These are phyloP conservation scores for Aspergillus versicolor DNA, from an alignment of 2,329 filamentous ascomycete genomes.

Conservation along the genomic window DNA sequence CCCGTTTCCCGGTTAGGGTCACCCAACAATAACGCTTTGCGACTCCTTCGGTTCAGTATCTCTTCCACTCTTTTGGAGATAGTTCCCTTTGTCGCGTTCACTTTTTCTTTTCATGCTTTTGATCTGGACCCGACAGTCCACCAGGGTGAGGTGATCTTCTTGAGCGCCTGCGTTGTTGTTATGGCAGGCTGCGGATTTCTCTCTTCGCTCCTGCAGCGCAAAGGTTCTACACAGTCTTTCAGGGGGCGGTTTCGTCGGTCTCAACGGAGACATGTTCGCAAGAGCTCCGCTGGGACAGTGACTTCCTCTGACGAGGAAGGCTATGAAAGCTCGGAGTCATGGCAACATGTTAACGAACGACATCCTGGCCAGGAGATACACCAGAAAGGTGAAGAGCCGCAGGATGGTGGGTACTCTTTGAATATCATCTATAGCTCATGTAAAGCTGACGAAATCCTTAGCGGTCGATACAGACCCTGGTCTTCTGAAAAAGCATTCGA, in stretches of 20 bases:
- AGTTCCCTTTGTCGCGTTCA: conserved; percentile 17
- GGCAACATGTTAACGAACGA: conserved; percentile 27
- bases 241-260: conserved; percentile 22
- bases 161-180: conserved; percentile 32
- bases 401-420: conserved; percentile 28
- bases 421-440: background rate
- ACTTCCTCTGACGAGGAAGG: conserved; percentile 39
- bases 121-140: conserved; percentile 31
- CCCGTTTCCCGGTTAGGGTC: conserved; percentile 7
- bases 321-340: conserved; percentile 34
- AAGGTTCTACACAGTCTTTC: conserved; percentile 13
- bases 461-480: conserved; percentile 64
- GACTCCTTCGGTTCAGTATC: conserved; percentile 23
- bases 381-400: conserved; percentile 27
- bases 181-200: conserved; percentile 39
- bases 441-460: conserved; percentile 19
- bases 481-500: conserved; percentile 75
- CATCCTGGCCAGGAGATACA: conserved; percentile 23
- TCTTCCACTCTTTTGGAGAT: conserved; percentile 21
- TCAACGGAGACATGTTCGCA: conserved; percentile 22
- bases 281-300: conserved; percentile 26
- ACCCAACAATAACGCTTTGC: conserved; percentile 6
- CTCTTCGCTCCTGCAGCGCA: conserved; percentile 29
- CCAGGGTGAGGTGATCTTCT: conserved; percentile 29
- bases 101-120: conserved; percentile 20